Conservation (phyloP, 768 basidiomycete genomes). For the Agrocybe praecox region DNA sequence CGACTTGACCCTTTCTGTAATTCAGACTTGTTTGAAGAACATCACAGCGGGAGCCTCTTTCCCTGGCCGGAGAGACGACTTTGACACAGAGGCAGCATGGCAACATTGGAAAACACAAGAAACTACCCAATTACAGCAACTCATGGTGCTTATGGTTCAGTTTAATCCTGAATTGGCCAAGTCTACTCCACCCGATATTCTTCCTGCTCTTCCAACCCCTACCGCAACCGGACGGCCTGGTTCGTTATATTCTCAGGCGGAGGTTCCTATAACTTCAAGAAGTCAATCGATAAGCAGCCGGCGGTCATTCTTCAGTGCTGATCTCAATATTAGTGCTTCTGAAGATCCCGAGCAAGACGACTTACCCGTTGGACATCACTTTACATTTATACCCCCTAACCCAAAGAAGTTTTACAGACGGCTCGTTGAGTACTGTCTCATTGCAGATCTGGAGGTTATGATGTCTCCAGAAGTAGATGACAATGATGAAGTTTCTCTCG, state of each 20-base stretch:
- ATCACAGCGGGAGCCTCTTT: conserved; percentile 84
- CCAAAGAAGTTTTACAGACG: conserved; percentile 85
- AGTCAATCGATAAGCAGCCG: conserved; percentile 70
- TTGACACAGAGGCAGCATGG: conserved; percentile 82
- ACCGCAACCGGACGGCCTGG: conserved; percentile 47
- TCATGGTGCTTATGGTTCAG: conserved; percentile 86
- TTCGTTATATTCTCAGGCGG: conserved; percentile 52
- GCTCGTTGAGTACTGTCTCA: conserved; percentile 80
- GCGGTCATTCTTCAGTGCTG: conserved; percentile 54
- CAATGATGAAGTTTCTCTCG: conserved; percentile 92
- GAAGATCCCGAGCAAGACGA: conserved; percentile 48
- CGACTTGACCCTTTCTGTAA: conserved; percentile 10
- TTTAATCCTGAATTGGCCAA: conserved; percentile 87
- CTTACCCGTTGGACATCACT: conserved; percentile 71
- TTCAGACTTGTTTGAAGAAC: conserved; percentile 86
- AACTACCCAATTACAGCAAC: conserved; percentile 81
- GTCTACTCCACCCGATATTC: conserved; percentile 62
- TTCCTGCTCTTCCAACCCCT: conserved; percentile 46
- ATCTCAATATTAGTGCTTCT: conserved; percentile 35
- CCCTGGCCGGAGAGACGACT: conserved; percentile 87
- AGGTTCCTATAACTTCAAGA: conserved; percentile 44
- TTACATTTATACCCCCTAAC: conserved; percentile 90
- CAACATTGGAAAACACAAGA: conserved; percentile 82
- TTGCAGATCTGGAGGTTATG: conserved; percentile 88
- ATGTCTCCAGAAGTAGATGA: conserved; percentile 89